Percentiles rank a stretch among this genome's conserved stretches.
phyloP scores from a whole-genome alignment of 371 early-diverging fungal species.

The Dinochytrium kinnereticum region DNA sequence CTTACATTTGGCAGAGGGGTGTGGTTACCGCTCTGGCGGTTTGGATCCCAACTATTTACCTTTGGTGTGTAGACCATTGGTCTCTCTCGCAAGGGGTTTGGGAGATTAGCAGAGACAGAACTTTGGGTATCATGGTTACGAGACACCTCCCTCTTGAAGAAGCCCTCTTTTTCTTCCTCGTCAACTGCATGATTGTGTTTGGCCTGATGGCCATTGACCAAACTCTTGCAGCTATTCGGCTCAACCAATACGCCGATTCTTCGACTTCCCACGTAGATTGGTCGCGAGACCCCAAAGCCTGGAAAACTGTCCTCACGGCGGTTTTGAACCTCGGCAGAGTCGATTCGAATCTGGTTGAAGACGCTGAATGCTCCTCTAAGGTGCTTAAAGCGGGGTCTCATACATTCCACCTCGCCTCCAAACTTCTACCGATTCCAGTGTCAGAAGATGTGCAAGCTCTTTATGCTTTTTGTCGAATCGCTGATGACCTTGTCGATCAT shows the following conservation, averaged over 20 bases:
- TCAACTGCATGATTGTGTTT: constrained; percentile 64
- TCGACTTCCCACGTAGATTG: background rate
- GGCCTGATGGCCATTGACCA: constrained; percentile 65
- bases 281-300: background rate
- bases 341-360: constrained; percentile 27
- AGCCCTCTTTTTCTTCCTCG: constrained; percentile 62
- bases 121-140: constrained; percentile 55
- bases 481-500: constrained; percentile 65
- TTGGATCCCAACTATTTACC: constrained; percentile 53
- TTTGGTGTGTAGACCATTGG: constrained; percentile 60
- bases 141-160: constrained; percentile 67
- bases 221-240: constrained; percentile 30
- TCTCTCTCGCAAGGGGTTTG: constrained; percentile 65
- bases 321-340: constrained; percentile 36
- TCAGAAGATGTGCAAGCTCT: constrained; percentile 61
- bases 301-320: background rate
- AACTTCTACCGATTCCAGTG: constrained; percentile 53
- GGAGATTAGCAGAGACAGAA: constrained; percentile 57
- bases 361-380: constrained; percentile 31
- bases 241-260: background rate
- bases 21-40: constrained; percentile 43
- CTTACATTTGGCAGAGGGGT: constrained; percentile 57
- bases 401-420: constrained; percentile 63
- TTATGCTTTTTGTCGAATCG: constrained; percentile 68
- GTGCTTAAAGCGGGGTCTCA: constrained; percentile 47